Base-by-base conservation (phyloP, 176 grass and related monocot species). In the Oryza meridionalis region DNA sequence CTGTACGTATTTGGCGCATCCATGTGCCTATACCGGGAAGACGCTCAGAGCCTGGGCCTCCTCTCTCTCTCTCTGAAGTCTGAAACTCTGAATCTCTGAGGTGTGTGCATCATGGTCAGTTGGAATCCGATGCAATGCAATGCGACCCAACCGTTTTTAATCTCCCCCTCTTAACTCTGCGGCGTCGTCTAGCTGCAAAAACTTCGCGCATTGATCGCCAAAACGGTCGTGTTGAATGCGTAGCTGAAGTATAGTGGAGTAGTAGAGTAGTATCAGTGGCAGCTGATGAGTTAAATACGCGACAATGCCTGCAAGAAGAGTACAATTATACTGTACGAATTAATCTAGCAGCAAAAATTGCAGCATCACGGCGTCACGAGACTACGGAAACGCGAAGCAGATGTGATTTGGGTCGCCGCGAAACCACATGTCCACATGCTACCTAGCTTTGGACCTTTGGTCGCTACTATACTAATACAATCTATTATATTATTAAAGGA, bases 121-220 rank as follows among this genome's bases (percentile, higher is more conserved):
- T 73, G 83, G 88, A 82, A 90, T 82, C 88, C 73, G 35, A 86
- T 90, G 88, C 82, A 47, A 35, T 49, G 77, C 15, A 47, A 35
- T 49, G 77, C 15, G 53, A 70, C 65, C 65, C 42, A 81, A 29
- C 65, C 42, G 22, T 53, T 89, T 64, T 0, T 81, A 89, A 47
- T 79, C 47, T 27, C 17, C 35, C 10, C 31, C 80, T 11, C 70
- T 49, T n/a, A 85, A 85, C 77, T 15, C 65, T 1, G 29, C 82
- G 64, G 76, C 86, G 71, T 4, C 46, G 19, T 63, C 84, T 24
- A 19, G 38, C 16, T 59, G 79, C 72, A 35, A 16, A 5, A 5
- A 19, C 44, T 3, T 3, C 24, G 46, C 70, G 69, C 70, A 75
- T 75, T 75, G 16, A 68, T 75, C 38, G 50, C 72, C 77, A 59